Conservation (phyloP, 805 yeast species). For the Tanozyma kutaoensis region DNA sequence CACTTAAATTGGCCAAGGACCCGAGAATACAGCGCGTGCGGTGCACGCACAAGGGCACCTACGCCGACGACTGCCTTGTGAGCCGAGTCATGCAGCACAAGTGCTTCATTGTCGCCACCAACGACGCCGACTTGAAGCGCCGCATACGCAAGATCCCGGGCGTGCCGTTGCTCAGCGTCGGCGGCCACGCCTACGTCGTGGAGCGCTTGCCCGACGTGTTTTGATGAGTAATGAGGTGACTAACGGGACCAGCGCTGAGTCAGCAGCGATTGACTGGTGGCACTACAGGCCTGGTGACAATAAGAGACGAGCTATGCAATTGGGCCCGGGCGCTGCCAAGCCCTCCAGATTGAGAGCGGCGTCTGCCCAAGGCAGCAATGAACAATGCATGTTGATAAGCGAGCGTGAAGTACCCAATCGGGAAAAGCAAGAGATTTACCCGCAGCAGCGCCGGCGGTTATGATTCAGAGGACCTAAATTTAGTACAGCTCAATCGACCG, state of each 20-base stretch:
- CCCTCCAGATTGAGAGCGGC: background rate
- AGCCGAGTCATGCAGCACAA: conserved; percentile 91
- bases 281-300: no score
- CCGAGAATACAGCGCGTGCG: conserved; percentile 80
- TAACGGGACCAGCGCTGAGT: background rate
- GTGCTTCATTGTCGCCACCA: conserved; percentile 94
- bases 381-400: background rate
- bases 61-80: conserved; percentile 96
- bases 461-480: no score
- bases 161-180: conserved; percentile 93
- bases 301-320: no score
- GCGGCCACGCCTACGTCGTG: conserved; percentile 81
- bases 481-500: no score
- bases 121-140: conserved; percentile 93
- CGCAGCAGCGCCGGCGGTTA: no score
- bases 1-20: conserved; percentile 83
- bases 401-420: no score
- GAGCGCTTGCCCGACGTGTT: conserved; percentile 95
- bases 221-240: conserved; percentile 9
- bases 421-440: no score
- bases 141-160: conserved; percentile 95
- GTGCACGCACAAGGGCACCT: conserved; percentile 90
- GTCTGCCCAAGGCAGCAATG: background rate
- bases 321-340: background rate
- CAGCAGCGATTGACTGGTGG: background rate